Percentiles rank a stretch among this genome's conserved stretches.
Conservation (phyloP, 1,139 yeast genomes). For the Arxiozyma slooffiae region DNA sequence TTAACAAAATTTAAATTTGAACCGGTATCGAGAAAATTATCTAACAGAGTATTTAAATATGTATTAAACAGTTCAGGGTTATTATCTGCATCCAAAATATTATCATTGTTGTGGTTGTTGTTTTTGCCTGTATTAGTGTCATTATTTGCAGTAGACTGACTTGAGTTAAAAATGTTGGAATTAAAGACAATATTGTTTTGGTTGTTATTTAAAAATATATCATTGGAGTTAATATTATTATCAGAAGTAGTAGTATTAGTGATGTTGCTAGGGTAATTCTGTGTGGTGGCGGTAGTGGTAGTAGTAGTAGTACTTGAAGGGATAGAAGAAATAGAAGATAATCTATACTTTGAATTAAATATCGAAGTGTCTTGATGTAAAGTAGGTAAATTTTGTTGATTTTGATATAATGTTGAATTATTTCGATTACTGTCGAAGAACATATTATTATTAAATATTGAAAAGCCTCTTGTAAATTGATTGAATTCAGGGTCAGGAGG, state of each 20-base stretch:
- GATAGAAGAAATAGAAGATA: not conserved
- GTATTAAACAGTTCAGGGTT: not conserved
- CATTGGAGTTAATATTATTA: not conserved
- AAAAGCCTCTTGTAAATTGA: slow-evolving; percentile 31
- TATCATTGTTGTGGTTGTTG: not conserved
- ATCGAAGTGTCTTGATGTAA: not conserved
- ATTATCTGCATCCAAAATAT: not conserved
- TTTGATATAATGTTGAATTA: slow-evolving; percentile 6
- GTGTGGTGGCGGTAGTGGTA: too few species aligned
- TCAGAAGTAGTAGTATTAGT: not conserved
- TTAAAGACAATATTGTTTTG: slow-evolving; percentile 2
- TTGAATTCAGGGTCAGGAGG: slow-evolving; percentile 10
- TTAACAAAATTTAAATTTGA: not conserved
- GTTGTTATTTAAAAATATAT: slow-evolving; percentile 1
- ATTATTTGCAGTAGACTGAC: not conserved
- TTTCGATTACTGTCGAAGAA: slow-evolving; percentile 10
- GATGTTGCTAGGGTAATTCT: not conserved
- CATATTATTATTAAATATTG: slow-evolving; percentile 28
- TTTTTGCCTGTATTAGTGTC: not conserved
- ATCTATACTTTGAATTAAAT: not conserved
- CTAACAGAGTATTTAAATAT: not conserved
- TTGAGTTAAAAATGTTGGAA: not conserved
- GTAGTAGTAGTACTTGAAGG: not conserved
- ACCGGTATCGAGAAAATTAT: not conserved
- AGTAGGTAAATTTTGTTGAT: not conserved